Percentiles rank a stretch among this genome's conserved stretches.
Conservation (phyloP, 768 basidiomycete species). For the Exidia glandulosa region DNA sequence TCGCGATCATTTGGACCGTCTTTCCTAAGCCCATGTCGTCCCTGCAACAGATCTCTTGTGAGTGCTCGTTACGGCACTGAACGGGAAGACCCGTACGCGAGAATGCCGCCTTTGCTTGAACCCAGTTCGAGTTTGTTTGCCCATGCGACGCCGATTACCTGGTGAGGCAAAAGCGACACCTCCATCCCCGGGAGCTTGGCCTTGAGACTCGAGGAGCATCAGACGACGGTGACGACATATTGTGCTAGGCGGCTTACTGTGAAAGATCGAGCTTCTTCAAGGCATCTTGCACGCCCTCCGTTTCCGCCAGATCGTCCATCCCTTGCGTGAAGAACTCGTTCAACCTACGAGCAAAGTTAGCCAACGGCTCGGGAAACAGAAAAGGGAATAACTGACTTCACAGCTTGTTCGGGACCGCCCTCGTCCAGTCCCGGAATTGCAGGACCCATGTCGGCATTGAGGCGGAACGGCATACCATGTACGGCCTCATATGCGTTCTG, state of each 20-base stretch:
- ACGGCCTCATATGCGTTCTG: too few relatives aligned
- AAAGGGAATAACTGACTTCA: too few relatives aligned
- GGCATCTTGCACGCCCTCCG: slow-evolving; percentile 21
- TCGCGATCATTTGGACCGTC: slow-evolving; percentile 73
- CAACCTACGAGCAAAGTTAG: slow-evolving; percentile 3
- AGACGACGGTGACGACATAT: not conserved
- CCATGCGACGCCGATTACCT: slow-evolving; percentile 70
- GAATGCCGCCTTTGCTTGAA: slow-evolving; percentile 44
- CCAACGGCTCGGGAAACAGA: not conserved
- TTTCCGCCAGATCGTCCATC: slow-evolving; percentile 16
- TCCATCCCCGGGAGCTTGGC: slow-evolving; percentile 59
- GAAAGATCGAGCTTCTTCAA: slow-evolving; percentile 16
- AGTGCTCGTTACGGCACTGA: too few relatives aligned
- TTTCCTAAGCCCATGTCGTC: slow-evolving; percentile 62
- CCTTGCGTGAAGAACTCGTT: slow-evolving; percentile 5
- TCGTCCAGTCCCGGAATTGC: too few relatives aligned
- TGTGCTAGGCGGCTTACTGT: not conserved
- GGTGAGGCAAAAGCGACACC: slow-evolving; percentile 60
- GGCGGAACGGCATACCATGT: too few relatives aligned
- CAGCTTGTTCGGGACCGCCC: too few relatives aligned
- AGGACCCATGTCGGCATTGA: too few relatives aligned
- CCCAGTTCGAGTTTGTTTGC: slow-evolving; percentile 57
- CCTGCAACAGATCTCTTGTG: slow-evolving; percentile 22
- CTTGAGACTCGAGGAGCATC: too few relatives aligned
- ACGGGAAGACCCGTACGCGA: slow-evolving; percentile 38